Conservation (phyloP, 2,329 filamentous ascomycete species). For the Cordyceps cateniannulata region DNA sequence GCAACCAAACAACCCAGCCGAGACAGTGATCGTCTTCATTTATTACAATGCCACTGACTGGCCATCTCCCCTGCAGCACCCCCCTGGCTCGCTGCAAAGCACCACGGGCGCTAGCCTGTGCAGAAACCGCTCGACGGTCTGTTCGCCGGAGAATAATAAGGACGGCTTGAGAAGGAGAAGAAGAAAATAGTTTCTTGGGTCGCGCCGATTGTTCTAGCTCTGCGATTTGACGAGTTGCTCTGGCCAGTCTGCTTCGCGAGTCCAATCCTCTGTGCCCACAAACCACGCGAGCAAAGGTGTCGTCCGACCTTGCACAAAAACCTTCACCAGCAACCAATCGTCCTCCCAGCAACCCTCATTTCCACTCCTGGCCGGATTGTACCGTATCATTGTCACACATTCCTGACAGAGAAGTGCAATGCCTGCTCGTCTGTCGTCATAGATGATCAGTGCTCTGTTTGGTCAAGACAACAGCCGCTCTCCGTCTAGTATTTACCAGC, state of each 20-base stretch:
- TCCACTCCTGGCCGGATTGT: neutral
- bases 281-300: neutral
- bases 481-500: neutral
- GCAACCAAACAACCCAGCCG: neutral
- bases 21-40: neutral
- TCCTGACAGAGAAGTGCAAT: neutral
- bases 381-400: neutral
- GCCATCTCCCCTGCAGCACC: neutral
- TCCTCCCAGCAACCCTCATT: neutral
- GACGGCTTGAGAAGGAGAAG: neutral
- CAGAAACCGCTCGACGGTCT: neutral
- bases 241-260: neutral
- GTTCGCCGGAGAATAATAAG: neutral
- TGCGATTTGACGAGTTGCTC: neutral
- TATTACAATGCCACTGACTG: neutral
- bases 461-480: no score
- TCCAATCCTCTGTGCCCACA: neutral
- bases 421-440: neutral
- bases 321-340: neutral
- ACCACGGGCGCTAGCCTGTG: neutral
- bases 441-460: neutral
- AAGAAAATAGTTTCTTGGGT: neutral
- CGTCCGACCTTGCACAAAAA: neutral
- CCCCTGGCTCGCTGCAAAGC: neutral
- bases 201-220: neutral